These are phyloP conservation scores for Strigomonas culicis DNA, from an alignment of 208 protist species.

Conservation along the genomic window DNA sequence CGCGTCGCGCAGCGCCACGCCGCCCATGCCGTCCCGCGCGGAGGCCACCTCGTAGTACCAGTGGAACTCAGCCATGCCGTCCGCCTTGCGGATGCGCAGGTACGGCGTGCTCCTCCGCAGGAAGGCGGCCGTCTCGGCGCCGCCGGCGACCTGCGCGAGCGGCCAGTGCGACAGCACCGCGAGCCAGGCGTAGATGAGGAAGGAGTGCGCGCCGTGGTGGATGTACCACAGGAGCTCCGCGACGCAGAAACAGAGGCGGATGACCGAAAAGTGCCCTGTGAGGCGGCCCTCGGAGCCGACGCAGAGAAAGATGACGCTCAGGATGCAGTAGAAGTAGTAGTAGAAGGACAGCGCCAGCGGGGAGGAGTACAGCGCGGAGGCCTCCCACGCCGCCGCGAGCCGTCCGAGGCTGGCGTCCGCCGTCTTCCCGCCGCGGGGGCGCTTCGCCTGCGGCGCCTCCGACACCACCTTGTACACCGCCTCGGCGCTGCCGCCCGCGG, in stretches of 20 bases:
- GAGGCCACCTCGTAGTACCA: conserved; percentile 32
- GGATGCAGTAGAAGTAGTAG: conserved; percentile 45
- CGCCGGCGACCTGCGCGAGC: conserved; percentile 5
- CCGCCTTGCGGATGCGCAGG: background rate
- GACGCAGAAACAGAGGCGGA: conserved; percentile 24
- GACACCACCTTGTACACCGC: conserved; percentile 10
- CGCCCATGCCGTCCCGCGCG: conserved; percentile 14
- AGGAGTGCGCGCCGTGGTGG: conserved; percentile 48
- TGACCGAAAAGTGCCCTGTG: conserved; percentile 34
- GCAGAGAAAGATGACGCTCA: conserved; percentile 29
- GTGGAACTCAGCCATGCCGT: conserved; percentile 17
- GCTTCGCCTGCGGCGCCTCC: background rate
- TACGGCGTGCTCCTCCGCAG: conserved; percentile 2
- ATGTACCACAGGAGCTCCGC: conserved; percentile 44
- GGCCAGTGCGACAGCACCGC: conserved; percentile 35
- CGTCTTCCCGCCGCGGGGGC: background rate
- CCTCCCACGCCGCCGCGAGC: conserved; percentile 15
- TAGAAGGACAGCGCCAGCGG: conserved; percentile 40
- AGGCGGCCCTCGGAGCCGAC: conserved; percentile 33
- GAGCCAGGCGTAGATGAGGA: conserved; percentile 41
- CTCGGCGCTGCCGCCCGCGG: background rate
- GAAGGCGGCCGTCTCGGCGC: conserved; percentile 12
- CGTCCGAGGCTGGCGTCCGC: conserved; percentile 1
- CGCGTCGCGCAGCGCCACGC: background rate
- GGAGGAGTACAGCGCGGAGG: conserved; percentile 36